Base-by-base conservation (phyloP, 1,139 yeast genomes). In the Pichia sp. region DNA sequence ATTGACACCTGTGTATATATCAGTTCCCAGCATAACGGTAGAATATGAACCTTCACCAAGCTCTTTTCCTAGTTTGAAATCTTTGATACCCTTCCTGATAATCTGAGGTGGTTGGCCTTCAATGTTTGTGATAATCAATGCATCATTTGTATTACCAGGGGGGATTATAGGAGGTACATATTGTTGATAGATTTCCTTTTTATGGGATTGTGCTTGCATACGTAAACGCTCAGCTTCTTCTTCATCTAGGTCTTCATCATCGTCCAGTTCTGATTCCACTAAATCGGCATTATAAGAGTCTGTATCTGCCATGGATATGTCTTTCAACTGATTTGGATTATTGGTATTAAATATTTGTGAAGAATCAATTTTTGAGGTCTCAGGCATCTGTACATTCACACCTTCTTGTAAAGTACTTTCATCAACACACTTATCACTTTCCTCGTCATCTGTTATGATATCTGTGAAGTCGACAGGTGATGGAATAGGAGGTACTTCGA, bases 11-110 rank as follows among this genome's bases (percentile, higher is more conserved):
- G 75, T 72, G 40, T 70, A 73, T 28, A 66, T 56, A 49, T 84
- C 86, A 1, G 79, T 69, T 1, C 88, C 93, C 34, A 82, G 65
- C 49, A 73, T 68, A 6, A 84, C 94, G 0, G 86, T 82, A 4
- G 89, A 81, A 56, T 83, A 84, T 0, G 91, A 82, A 2, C 94
- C 94, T 59, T 81, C 89, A 14, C 94, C 94, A 28, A 84, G 66
- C 26, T 74, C 74, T 36, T 79, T 74, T 3, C 89, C 89, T 48
- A 83, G 72, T 52, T 74, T 78, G 56, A 82, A 84, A 58, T 84
- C 91, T 42, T 72, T 71, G 15, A 80, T 83, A 12, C 84, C 67
- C 49, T 69, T 68, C 39, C 64, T 63, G 3, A 77, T 67, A 5
- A 77, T 60, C 40, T 42, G 63, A 4, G 72, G 71, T 4, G 31